A percentile compares a stretch with the other conserved stretches of the same genome.
Evolutionary conservation across 106 monocot genomes (phyloP).

Genomic region (Platanthera guangdongensis): DNA sequence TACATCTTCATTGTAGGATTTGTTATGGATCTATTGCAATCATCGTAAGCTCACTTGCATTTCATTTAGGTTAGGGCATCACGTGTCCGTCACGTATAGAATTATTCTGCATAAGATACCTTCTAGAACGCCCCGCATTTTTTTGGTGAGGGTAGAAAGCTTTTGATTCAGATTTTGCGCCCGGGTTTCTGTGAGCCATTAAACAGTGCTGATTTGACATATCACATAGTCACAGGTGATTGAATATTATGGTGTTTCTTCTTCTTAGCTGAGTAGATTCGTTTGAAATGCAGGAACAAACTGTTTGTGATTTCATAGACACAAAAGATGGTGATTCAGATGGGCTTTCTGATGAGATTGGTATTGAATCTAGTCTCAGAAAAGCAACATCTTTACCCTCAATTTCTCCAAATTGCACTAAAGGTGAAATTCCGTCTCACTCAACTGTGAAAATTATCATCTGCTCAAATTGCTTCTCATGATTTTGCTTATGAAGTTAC

Average conservation of each 20-base stretch:
- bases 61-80: too few species aligned
- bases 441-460: neutral
- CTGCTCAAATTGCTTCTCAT: neutral
- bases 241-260: neutral
- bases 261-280: neutral
- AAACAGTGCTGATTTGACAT: neutral
- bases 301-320: neutral
- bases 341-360: neutral
- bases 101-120: neutral
- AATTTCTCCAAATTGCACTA: slow-evolving; percentile 8
- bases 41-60: too few species aligned
- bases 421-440: slow-evolving; percentile 11
- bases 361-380: neutral
- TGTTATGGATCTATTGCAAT: too few species aligned
- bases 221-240: neutral
- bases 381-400: slow-evolving; percentile 1
- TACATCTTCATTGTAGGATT: too few species aligned
- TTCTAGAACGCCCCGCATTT: neutral
- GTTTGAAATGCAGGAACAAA: neutral
- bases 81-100: too few species aligned
- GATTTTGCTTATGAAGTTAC: neutral
- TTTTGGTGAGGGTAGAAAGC: neutral
- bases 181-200: neutral
- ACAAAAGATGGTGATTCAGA: neutral
- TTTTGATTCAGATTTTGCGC: neutral